Conservation (phyloP, 345 rosid species). For the Ceriops zippeliana region DNA sequence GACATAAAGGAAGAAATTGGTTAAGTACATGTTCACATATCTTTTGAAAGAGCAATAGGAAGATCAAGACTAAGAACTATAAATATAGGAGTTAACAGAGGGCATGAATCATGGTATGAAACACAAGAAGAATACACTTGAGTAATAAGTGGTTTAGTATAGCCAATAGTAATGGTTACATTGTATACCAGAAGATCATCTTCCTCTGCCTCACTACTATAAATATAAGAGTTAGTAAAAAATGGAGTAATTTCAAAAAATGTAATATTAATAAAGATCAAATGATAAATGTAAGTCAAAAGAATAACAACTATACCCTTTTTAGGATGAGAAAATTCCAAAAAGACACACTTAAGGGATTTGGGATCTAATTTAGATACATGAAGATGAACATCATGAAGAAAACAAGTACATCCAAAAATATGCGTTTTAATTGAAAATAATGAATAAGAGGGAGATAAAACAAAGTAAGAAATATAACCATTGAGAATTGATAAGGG, state of each 20-base stretch:
- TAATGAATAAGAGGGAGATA: too few species aligned
- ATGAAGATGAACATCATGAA: too few species aligned
- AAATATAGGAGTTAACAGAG: not conserved
- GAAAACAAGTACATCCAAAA: slow-evolving; percentile 30
- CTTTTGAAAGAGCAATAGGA: not conserved
- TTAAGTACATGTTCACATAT: not conserved
- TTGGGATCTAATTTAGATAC: too few species aligned
- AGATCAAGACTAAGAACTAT: not conserved
- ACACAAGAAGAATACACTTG: not conserved
- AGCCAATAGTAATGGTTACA: not conserved
- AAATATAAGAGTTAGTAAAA: not conserved
- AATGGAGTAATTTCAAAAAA: not conserved
- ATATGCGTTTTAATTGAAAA: too few species aligned
- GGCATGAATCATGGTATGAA: not conserved
- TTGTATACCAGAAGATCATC: not conserved
- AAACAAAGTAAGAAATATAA: too few species aligned
- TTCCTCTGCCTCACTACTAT: not conserved
- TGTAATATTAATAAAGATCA: not conserved
- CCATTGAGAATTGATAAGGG: too few species aligned
- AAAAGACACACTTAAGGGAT: not conserved
- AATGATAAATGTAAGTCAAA: not conserved
- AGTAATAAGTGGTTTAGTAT: not conserved
- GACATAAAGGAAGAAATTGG: not conserved
- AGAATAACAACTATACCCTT: not conserved
- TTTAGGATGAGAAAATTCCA: not conserved